Evolutionary conservation across 78 protist genomes (phyloP).

Genomic region (Guillardia theta): DNA sequence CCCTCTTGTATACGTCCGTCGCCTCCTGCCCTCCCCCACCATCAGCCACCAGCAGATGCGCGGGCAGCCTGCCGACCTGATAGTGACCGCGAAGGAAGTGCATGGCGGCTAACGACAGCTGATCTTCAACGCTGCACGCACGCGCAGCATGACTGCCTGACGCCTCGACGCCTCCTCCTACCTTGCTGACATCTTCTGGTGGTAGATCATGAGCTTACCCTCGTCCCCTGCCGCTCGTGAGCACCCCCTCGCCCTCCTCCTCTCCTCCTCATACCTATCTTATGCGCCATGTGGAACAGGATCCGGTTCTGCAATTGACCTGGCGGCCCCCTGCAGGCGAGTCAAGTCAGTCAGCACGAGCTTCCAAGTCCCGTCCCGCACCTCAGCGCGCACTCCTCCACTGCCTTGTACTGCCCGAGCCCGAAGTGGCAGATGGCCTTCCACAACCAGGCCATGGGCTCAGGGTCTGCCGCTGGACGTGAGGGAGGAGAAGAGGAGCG

Average conservation of each 20-base stretch:
- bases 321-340: not conserved
- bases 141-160: not conserved
- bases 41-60: not conserved
- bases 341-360: too few species aligned
- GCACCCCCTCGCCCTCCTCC: too few species aligned
- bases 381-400: not conserved
- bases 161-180: too few species aligned
- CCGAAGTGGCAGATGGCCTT: conserved; percentile 51
- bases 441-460: not conserved
- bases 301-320: conserved; percentile 62
- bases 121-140: not conserved
- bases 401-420: conserved; percentile 6
- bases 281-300: conserved; percentile 72
- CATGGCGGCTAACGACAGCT: conserved; percentile 69
- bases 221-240: conserved; percentile 54
- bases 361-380: too few species aligned
- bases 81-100: conserved; percentile 71
- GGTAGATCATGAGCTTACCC: conserved; percentile 52
- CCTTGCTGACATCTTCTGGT: conserved; percentile 62
- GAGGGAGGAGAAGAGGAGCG: not conserved
- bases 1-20: not conserved
- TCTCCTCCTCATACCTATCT: too few species aligned
- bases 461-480: not conserved
- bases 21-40: too few species aligned
- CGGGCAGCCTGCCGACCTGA: conserved; percentile 64